phyloP scores from a whole-genome alignment of 2,329 filamentous ascomycete genomes.

The Pestalotiopsis fici region DNA sequence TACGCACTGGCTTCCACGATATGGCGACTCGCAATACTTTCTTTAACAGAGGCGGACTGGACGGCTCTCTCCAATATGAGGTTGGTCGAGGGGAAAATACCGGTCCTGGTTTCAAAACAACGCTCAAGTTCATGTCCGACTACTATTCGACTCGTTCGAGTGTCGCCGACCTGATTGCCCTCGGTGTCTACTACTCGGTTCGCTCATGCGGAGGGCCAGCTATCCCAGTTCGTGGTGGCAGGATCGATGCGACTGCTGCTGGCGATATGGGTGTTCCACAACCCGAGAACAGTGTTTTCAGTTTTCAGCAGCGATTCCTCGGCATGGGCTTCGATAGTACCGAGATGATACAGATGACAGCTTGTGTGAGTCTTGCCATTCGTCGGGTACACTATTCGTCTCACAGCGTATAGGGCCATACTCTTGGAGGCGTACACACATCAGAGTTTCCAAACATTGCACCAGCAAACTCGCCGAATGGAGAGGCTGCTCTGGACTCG shows the following conservation, averaged over 20 bases:
- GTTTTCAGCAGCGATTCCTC: conserved; percentile 55
- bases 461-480: conserved; percentile 42
- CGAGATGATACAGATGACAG: conserved; percentile 62
- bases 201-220: conserved; percentile 59
- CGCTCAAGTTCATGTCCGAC: conserved; percentile 53
- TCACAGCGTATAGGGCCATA: conserved; percentile 40
- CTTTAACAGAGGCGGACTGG: conserved; percentile 52
- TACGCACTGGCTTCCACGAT: conserved; percentile 63
- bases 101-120: conserved; percentile 55
- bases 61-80: conserved; percentile 63
- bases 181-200: conserved; percentile 59
- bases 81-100: conserved; percentile 55
- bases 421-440: conserved; percentile 60
- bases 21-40: conserved; percentile 56
- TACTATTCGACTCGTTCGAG: conserved; percentile 52
- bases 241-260: conserved; percentile 51
- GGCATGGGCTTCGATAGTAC: conserved; percentile 57
- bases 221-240: conserved; percentile 54
- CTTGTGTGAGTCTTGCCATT: conserved; percentile 41
- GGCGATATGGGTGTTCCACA: conserved; percentile 55
- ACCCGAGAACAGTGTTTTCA: conserved; percentile 54
- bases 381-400: not conserved
- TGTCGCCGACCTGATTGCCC: conserved; percentile 58
- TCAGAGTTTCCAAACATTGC: conserved; percentile 55
- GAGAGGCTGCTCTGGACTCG: conserved; percentile 47